phyloP scores from a whole-genome alignment of 2,329 filamentous ascomycete species.

The Sclerotinia sclerotiorum region DNA sequence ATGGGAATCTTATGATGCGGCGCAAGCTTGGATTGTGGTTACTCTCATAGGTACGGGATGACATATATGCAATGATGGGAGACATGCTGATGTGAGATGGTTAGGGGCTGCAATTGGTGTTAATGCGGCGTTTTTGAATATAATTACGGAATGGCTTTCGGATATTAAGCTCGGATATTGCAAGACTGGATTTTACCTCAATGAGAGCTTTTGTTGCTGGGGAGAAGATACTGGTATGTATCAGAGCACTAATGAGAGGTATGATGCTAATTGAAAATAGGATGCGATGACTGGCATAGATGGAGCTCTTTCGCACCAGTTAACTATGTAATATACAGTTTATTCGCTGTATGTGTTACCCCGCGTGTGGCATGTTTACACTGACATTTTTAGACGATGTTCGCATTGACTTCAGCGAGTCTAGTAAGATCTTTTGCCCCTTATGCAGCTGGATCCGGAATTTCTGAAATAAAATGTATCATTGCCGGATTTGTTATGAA shows the following conservation, averaged over 20 bases:
- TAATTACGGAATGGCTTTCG: conserved; percentile 93
- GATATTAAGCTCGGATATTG: conserved; percentile 97
- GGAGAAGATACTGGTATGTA: conserved; percentile 76
- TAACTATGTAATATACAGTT: conserved; percentile 86
- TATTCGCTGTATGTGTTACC: conserved; percentile 66
- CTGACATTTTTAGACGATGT: conserved; percentile 57
- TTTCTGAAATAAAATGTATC: conserved; percentile 99
- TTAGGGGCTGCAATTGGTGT: conserved; percentile 80
- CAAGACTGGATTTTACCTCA: conserved; percentile 92
- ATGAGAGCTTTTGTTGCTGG: conserved; percentile 98
- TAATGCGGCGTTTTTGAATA: conserved; percentile 91
- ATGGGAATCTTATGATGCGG: conserved; percentile 88
- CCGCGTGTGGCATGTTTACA: conserved; percentile 1
- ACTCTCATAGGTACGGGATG: conserved; percentile 68
- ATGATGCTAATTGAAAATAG: conserved; percentile 45
- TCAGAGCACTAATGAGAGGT: background rate
- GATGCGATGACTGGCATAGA: conserved; percentile 82
- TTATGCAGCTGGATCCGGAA: conserved; percentile 93
- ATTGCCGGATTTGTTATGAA: conserved; percentile 99
- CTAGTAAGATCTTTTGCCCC: conserved; percentile 91
- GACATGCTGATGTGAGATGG: conserved; percentile 25
- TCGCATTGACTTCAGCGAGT: conserved; percentile 77
- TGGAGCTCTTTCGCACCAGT: conserved; percentile 78
- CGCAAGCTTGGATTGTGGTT: conserved; percentile 96
- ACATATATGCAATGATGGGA: background rate